Conservation (phyloP, 192 early-diverging fungal genomes). For the Ramicandelaber brevisporus region DNA sequence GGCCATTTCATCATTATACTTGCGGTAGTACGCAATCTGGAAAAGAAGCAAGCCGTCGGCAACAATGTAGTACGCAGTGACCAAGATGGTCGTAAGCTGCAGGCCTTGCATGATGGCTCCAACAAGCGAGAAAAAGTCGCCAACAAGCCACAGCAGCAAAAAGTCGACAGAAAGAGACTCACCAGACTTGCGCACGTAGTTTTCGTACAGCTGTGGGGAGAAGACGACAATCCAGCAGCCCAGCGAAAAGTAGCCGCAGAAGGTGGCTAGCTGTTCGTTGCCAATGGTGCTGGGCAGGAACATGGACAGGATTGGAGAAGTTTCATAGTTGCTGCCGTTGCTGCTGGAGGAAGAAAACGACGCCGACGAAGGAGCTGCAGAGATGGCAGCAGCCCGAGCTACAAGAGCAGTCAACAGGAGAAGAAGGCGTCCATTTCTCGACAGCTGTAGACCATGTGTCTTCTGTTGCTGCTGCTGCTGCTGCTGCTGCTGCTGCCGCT, state of each 20-base stretch:
- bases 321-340: too few relatives aligned
- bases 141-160: constrained; percentile 48
- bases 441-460: too few relatives aligned
- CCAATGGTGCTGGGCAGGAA: too few relatives aligned
- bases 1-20: constrained; percentile 11
- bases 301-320: too few relatives aligned
- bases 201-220: constrained; percentile 54
- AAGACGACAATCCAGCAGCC: constrained; percentile 60
- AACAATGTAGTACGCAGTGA: constrained; percentile 43
- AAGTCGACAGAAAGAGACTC: constrained; percentile 46
- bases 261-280: too few relatives aligned
- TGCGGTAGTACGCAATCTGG: constrained; percentile 39
- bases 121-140: constrained; percentile 46
- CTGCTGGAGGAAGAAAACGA: too few relatives aligned
- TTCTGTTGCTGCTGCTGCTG: too few relatives aligned
- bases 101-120: constrained; percentile 48
- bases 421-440: too few relatives aligned
- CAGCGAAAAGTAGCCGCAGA: constrained; percentile 46
- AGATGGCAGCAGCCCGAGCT: too few relatives aligned
- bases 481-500: too few relatives aligned
- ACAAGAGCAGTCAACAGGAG: too few relatives aligned
- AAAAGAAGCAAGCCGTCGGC: constrained; percentile 36
- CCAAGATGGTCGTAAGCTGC: constrained; percentile 37
- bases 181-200: constrained; percentile 50
- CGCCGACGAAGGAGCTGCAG: too few relatives aligned